Evolutionary conservation across 768 basidiomycete genomes (phyloP).

Genomic region (Russula earlei): DNA sequence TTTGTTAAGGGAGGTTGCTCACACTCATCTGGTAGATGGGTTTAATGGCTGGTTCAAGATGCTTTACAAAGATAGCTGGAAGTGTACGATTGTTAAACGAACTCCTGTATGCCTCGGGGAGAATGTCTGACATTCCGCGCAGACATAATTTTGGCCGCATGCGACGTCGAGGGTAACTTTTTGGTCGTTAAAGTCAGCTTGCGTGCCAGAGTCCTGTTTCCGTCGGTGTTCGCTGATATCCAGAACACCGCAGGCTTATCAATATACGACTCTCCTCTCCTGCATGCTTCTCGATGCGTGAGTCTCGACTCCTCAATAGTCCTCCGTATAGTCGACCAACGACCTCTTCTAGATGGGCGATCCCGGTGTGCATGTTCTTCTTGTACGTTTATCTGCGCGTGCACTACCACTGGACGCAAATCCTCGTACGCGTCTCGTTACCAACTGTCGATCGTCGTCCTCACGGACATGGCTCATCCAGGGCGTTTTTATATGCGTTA

Average conservation of each 20-base stretch:
- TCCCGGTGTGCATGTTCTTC: constrained; percentile 77
- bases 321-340: not conserved
- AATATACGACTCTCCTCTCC: constrained; percentile 80
- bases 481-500: constrained; percentile 68
- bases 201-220: not conserved
- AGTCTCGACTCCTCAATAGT: constrained; percentile 20
- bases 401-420: constrained; percentile 75
- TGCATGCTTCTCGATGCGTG: constrained; percentile 90
- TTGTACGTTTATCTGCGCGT: constrained; percentile 77
- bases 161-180: constrained; percentile 86
- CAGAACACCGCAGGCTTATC: constrained; percentile 47
- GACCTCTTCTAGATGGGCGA: constrained; percentile 57
- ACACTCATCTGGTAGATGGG: constrained; percentile 45
- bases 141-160: constrained; percentile 73
- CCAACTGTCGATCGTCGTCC: not conserved
- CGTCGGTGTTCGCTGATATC: not conserved
- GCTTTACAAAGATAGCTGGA: constrained; percentile 73
- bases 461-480: constrained; percentile 24
- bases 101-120: not conserved
- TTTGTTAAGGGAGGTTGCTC: not conserved
- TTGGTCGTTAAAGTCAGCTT: constrained; percentile 58
- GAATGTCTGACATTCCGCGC: constrained; percentile 1
- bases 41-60: constrained; percentile 74
- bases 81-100: constrained; percentile 49
- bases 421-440: constrained; percentile 43